Base-by-base conservation (phyloP, 176 grass and related monocot genomes). In the Secale cereale region DNA sequence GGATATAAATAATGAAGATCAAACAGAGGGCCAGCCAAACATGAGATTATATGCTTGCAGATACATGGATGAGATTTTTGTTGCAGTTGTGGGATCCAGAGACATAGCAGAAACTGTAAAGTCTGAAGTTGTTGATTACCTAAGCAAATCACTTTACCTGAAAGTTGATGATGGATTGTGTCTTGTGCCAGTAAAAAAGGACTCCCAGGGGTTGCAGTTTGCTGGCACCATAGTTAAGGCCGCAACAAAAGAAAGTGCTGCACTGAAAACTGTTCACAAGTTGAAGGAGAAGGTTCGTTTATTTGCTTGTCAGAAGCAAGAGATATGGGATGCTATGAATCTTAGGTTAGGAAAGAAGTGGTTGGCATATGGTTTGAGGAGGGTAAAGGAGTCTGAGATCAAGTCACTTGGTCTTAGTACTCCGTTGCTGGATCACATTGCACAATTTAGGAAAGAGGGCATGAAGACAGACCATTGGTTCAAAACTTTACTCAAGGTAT, bases 391-490 rank as follows among this genome's bases (percentile, higher is more conserved):
- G 81, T 95, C 93, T 84, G 96, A 98, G 88, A 98, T 98, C 77
- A 90, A 98, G 59, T 74, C 90, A 52, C 93, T 98, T 50, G 81
- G 86, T 45, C 88, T 98, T 74, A 95, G 92, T 78, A 95, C 93
- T 41, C 96, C 91, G 36, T 89, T 94, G 82, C 50, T 98, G 78
- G 96, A 98, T 86, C 85, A 98, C 48, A 82, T 98, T 66, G 86
- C 93, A 57, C 87, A 95, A 78, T 95, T 88, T 71, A 92, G 91
- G 36, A 98, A 98, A 90, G 93, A 94, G n/a, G 91, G 93, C 22
- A 98, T 98, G 96, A 87, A 92, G 89, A 95, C 96, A 67, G 96
- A 98, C 63, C 93, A 98, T 86, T 98, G 96, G 93, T 95, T 90
- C 85, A 98, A 98, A 86, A 90, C 91, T 48, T 82, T 95, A 22